Evolutionary conservation across 2,329 filamentous ascomycete species (phyloP).

Genomic region (Monosporascus ibericus): DNA sequence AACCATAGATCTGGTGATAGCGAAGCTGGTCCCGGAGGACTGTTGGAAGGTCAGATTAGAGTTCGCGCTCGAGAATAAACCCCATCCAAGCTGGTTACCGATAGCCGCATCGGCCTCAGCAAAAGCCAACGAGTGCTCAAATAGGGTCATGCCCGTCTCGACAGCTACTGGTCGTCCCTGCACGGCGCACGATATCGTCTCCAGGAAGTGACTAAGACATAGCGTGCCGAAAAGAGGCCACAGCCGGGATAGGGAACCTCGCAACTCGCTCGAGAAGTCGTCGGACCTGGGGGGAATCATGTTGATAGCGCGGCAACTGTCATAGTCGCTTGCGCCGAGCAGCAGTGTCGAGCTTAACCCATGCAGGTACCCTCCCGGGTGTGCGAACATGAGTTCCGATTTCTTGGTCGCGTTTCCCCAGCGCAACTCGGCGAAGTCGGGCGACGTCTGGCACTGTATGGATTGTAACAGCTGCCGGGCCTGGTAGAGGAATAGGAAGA

Average conservation of each 20-base stretch:
- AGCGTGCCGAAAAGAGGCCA: conserved; percentile 70
- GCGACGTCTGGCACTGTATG: conserved; percentile 85
- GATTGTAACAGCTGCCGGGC: conserved; percentile 68
- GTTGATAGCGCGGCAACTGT: conserved; percentile 66
- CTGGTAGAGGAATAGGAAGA: conserved; percentile 64
- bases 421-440: conserved; percentile 61
- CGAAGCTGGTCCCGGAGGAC: conserved; percentile 34
- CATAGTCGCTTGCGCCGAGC: conserved; percentile 65
- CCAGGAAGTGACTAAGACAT: conserved; percentile 76
- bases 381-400: conserved; percentile 63
- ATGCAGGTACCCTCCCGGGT: conserved; percentile 65
- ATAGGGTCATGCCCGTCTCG: conserved; percentile 92
- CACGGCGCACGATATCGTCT: conserved; percentile 80
- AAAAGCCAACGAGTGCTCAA: conserved; percentile 93
- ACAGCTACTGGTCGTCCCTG: conserved; percentile 74
- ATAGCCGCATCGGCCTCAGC: conserved; percentile 90
- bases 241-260: conserved; percentile 69
- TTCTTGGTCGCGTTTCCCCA: conserved; percentile 62
- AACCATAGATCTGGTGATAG: conserved; percentile 59
- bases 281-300: conserved; percentile 59
- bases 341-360: conserved; percentile 65
- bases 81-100: conserved; percentile 70
- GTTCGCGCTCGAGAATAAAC: conserved; percentile 48
- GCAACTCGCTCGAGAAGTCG: conserved; percentile 48
- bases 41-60: conserved; percentile 38